Evolutionary conservation across 192 early-diverging fungal genomes (phyloP), one percentile per base, ranked within the genome.

Genomic region (Lobulomyces angularis): DNA sequence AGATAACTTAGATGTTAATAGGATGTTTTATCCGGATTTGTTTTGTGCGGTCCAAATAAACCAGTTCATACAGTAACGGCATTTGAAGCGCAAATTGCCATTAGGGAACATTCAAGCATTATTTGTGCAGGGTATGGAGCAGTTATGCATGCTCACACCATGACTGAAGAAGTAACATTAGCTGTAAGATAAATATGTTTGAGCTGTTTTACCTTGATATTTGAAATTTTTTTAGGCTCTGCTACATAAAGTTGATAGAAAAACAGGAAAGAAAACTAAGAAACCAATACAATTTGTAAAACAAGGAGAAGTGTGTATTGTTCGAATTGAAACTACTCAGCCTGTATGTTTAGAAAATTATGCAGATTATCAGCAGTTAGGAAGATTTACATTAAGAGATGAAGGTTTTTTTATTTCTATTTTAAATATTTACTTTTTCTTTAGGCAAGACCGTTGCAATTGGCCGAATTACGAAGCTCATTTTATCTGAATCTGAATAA

Each of bases 371-470:
- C 81, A 84, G 30, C 89, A 92, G 52, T 61, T 99, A 7, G 95
- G 95, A 28, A 79, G 95, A 35, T 97, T 99, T 64, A 99, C 92
- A n/a, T 69, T 99, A 20, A 83, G 95, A 50, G 91, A 95, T 53
- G 91, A 99, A 71, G 89, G 87, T 52, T 43, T 12, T 27, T 14
- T 64, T 9, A 62, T 73, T 56, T 21, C 5, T 1, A 8, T 12
- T 9, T 56, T 18, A 5, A 52, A 8, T 23, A n/a, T 61, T 37
- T 17, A 3, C 19, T 9, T 32, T 27, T 37, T 27, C 35, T 16
- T 26, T 55, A 72, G 67, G 71, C 14, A 79, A 79, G 55, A 90
- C 87, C n/a, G 76, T 90, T 56, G 95, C 92, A 24, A 83, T 99
- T 42, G 95, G 95, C 46, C 90, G 90, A 61, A 67, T 99, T 34